A percentile compares a stretch with the other conserved stretches of the same genome.
Conservation (phyloP, 805 yeast species). For the Saccharomycopsis capsularis region DNA sequence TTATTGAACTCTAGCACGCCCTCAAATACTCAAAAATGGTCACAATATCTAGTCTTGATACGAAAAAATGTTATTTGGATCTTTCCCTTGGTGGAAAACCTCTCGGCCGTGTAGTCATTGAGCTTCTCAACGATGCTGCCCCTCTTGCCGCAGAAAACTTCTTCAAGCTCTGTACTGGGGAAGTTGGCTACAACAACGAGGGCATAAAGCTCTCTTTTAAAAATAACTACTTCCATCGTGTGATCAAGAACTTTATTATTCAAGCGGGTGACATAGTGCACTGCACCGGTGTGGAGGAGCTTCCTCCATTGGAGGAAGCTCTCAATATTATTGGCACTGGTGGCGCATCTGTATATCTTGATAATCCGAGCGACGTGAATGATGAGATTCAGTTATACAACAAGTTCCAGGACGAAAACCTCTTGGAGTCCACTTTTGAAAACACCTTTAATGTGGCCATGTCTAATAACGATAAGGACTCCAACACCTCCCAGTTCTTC, state of each 20-base stretch:
- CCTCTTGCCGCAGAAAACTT: constrained; percentile 54
- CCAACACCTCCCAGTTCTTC: constrained; percentile 65
- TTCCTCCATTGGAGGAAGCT: constrained; percentile 22
- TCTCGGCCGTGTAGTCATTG: constrained; percentile 56
- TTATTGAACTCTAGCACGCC: too few species aligned
- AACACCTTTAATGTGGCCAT: constrained; percentile 49
- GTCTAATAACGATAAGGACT: constrained; percentile 51
- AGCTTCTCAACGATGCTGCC: constrained; percentile 42
- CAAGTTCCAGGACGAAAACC: constrained; percentile 53
- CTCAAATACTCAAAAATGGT: too few species aligned
- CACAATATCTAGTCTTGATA: constrained; percentile 5
- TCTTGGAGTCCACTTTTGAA: constrained; percentile 32
- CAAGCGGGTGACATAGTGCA: constrained; percentile 57
- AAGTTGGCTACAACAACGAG: constrained; percentile 22
- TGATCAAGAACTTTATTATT: constrained; percentile 60
- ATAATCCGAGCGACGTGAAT: constrained; percentile 26
- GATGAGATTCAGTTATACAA: constrained; percentile 29
- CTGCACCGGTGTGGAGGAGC: constrained; percentile 30
- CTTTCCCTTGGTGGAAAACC: constrained; percentile 36
- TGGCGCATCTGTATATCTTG: constrained; percentile 37
- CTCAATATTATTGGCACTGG: constrained; percentile 33
- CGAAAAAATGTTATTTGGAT: constrained; percentile 40
- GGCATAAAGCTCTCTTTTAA: constrained; percentile 32
- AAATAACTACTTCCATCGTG: constrained; percentile 50
- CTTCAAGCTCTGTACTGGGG: constrained; percentile 37